These are phyloP conservation scores for Nakazawaea wyomingensis DNA, from an alignment of 805 yeast genomes.

Conservation along the genomic window DNA sequence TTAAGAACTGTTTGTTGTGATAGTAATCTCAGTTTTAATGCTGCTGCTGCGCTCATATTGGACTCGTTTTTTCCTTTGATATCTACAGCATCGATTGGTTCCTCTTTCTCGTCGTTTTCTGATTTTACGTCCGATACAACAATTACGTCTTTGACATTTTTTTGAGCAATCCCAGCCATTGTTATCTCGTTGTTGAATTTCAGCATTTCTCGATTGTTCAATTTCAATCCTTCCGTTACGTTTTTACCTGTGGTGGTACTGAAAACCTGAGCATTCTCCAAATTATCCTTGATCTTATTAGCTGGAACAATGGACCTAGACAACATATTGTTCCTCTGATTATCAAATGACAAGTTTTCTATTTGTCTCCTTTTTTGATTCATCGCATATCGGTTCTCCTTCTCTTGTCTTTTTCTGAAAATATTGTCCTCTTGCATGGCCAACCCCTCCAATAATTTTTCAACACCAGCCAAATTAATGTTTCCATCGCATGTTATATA, in stretches of 20 bases:
- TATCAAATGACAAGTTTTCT: slow-evolving; percentile 27
- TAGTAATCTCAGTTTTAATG: slow-evolving; percentile 30
- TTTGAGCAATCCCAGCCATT: slow-evolving; percentile 67
- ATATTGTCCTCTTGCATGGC: slow-evolving; percentile 75
- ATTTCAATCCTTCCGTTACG: slow-evolving; percentile 60
- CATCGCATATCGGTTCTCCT: slow-evolving; percentile 65
- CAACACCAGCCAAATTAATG: slow-evolving; percentile 72
- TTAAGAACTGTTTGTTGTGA: slow-evolving; percentile 17
- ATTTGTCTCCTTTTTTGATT: slow-evolving; percentile 49
- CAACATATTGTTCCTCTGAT: slow-evolving; percentile 31
- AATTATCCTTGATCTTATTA: slow-evolving; percentile 13
- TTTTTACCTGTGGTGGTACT: slow-evolving; percentile 67
- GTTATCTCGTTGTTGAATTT: slow-evolving; percentile 56
- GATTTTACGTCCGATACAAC: slow-evolving; percentile 17
- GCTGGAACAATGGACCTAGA: slow-evolving; percentile 34
- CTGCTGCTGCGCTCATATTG: slow-evolving; percentile 42
- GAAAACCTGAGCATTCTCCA: slow-evolving; percentile 12
- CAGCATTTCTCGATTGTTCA: slow-evolving; percentile 68
- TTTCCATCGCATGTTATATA: slow-evolving; percentile 89
- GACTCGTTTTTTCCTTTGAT: slow-evolving; percentile 29
- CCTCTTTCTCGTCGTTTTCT: slow-evolving; percentile 19
- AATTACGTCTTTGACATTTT: slow-evolving; percentile 58
- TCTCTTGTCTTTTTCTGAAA: slow-evolving; percentile 62
- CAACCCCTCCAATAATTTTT: slow-evolving; percentile 56
- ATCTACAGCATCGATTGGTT: slow-evolving; percentile 13